phyloP scores from a whole-genome alignment of 139 green algal genomes.

The Tetradesmus obliquus region DNA sequence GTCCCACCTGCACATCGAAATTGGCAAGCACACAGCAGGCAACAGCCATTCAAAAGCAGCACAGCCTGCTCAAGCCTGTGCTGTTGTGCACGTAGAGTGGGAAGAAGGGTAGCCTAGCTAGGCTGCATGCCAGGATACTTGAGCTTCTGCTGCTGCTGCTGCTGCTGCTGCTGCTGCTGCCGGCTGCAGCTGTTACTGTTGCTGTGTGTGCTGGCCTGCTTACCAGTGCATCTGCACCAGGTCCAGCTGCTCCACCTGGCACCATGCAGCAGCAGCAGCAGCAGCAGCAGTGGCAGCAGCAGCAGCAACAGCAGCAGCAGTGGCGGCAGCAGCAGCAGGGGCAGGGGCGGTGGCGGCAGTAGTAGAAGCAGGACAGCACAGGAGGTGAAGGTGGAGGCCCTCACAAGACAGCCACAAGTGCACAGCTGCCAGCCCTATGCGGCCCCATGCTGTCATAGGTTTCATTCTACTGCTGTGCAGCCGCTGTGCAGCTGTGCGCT shows the following conservation, averaged over 20 bases:
- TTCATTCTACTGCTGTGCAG: background rate
- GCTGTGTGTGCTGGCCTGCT: slow-evolving; percentile 36
- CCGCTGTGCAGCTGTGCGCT: background rate
- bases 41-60: background rate
- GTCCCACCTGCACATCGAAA: slow-evolving; percentile 56
- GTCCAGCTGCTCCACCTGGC: slow-evolving; percentile 66
- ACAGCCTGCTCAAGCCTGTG: background rate
- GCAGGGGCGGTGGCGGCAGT: too few relatives aligned
- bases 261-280: background rate
- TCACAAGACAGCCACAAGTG: background rate
- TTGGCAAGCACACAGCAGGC: background rate
- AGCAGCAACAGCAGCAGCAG: background rate
- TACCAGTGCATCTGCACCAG: slow-evolving; percentile 85
- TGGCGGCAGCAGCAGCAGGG: too few relatives aligned
- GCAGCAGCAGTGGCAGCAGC: background rate
- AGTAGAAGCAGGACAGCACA: too few relatives aligned
- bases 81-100: too few relatives aligned
- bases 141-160: background rate
- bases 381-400: too few relatives aligned
- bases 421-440: background rate
- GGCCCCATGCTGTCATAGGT: too few relatives aligned
- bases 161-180: background rate
- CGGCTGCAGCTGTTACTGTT: background rate
- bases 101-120: too few relatives aligned
- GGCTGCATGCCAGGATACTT: too few relatives aligned